These are phyloP conservation scores for Dioszegia aurantiaca DNA, from an alignment of 768 basidiomycete species.

Conservation along the genomic window DNA sequence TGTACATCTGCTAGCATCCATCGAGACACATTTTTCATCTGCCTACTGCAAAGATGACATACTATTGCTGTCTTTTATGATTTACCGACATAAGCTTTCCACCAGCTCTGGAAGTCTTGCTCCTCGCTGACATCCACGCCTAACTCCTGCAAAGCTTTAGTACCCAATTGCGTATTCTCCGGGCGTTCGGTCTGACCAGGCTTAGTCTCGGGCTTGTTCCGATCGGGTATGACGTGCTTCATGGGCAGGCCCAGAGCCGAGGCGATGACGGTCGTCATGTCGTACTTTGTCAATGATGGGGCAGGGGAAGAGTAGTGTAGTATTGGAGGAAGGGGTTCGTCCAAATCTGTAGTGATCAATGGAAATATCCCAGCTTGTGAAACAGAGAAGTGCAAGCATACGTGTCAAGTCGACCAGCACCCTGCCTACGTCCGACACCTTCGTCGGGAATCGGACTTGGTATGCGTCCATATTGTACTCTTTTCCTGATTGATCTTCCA, in stretches of 20 bases:
- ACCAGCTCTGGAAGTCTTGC: constrained; percentile 82
- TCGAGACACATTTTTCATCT: neutral
- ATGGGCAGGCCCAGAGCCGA: constrained; percentile 64
- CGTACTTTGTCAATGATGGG: constrained; percentile 80
- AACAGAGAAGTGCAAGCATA: constrained; percentile 49
- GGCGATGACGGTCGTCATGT: constrained; percentile 69
- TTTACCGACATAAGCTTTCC: constrained; percentile 55
- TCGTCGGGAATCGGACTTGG: constrained; percentile 88
- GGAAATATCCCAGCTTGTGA: constrained; percentile 3
- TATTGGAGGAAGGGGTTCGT: constrained; percentile 62
- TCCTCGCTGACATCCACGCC: constrained; percentile 57
- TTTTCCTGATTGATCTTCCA: constrained; percentile 81
- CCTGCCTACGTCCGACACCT: constrained; percentile 77
- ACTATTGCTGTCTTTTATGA: neutral
- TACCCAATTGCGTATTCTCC: constrained; percentile 73
- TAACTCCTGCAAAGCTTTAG: constrained; percentile 67
- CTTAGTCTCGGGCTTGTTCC: constrained; percentile 57
- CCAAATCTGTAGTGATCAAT: constrained; percentile 49
- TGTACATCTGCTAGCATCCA: neutral
- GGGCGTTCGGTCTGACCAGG: constrained; percentile 71
- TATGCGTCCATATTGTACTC: constrained; percentile 93
- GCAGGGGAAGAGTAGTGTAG: constrained; percentile 81
- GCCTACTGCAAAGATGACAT: neutral
- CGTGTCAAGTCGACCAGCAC: constrained; percentile 76
- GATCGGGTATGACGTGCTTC: constrained; percentile 69